Percentiles rank a stretch among this genome's conserved stretches.
Evolutionary conservation across 2,329 filamentous ascomycete species (phyloP).

Genomic region (Ophiostoma pallidulum): DNA sequence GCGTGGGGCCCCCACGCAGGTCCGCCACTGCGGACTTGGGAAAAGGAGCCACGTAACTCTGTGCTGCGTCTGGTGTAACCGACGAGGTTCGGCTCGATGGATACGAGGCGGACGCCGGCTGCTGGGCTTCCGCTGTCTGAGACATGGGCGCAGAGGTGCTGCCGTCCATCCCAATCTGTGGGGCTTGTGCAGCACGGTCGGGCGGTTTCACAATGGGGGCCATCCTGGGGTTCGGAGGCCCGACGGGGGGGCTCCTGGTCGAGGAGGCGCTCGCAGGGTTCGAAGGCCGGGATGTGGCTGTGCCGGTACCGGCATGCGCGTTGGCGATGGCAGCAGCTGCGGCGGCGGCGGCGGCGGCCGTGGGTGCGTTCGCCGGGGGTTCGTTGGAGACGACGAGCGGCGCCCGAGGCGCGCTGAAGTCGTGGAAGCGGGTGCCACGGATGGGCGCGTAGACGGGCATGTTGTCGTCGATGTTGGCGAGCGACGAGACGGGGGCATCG

Average conservation of each 20-base stretch:
- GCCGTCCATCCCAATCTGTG: neutral
- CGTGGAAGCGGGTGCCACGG: conserved; percentile 53
- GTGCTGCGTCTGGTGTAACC: conserved; percentile 9
- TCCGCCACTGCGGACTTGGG: neutral
- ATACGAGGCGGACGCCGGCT: conserved; percentile 2
- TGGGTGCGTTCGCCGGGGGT: neutral
- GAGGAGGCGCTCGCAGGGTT: neutral
- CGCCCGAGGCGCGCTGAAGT: conserved; percentile 53
- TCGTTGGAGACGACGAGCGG: conserved; percentile 30
- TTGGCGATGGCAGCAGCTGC: conserved; percentile 6
- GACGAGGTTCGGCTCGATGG: conserved; percentile 1
- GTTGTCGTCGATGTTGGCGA: conserved; percentile 27
- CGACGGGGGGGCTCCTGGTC: neutral
- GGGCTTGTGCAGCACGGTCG: neutral
- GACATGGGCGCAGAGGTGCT: neutral
- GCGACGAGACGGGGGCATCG: conserved; percentile 33
- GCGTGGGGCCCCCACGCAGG: conserved; percentile 1
- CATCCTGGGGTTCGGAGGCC: neutral
- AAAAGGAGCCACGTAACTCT: conserved; percentile 1
- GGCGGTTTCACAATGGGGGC: neutral
- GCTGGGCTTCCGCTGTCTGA: conserved; percentile 6
- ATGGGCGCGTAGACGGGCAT: conserved; percentile 53
- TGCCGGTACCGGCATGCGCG: too few relatives aligned
- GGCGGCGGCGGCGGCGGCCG: conserved; percentile 9
- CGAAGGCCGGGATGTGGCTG: neutral